Conservation (phyloP, 2,329 filamentous ascomycete species). For the Ophiostoma novo-ulmi region DNA sequence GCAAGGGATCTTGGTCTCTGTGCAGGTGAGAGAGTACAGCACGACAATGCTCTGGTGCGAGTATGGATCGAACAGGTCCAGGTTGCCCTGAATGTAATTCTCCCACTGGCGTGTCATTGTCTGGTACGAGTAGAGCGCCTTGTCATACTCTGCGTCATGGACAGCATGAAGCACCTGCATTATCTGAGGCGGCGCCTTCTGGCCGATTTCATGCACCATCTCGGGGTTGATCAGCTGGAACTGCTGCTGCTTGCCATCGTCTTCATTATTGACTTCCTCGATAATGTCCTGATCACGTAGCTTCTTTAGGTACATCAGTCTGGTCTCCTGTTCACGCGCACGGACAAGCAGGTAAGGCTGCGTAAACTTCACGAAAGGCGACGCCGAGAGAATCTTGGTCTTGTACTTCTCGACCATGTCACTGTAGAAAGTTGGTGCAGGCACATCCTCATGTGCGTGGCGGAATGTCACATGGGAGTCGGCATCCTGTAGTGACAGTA, state of each 20-base stretch:
- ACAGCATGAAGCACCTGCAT: constrained; percentile 92
- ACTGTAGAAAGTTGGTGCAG: constrained; percentile 87
- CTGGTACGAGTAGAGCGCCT: constrained; percentile 85
- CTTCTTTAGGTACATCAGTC: constrained; percentile 73
- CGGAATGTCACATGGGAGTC: constrained; percentile 45
- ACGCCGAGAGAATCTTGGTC: constrained; percentile 88
- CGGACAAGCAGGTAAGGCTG: constrained; percentile 91
- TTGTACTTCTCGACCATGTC: constrained; percentile 91
- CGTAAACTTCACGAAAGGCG: constrained; percentile 91
- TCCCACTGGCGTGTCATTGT: constrained; percentile 97
- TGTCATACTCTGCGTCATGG: constrained; percentile 94
- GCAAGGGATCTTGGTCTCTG: constrained; percentile 87
- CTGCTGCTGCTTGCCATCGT: constrained; percentile 61
- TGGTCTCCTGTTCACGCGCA: constrained; percentile 82
- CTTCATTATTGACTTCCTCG: constrained; percentile 48
- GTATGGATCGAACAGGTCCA: constrained; percentile 88
- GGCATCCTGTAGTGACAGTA: constrained; percentile 39
- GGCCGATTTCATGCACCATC: constrained; percentile 83
- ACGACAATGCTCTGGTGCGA: constrained; percentile 96
- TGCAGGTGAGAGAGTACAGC: constrained; percentile 89
- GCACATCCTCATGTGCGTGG: constrained; percentile 69
- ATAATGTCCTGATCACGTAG: constrained; percentile 70
- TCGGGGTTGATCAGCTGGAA: constrained; percentile 92
- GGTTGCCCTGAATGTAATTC: constrained; percentile 81
- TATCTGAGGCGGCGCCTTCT: constrained; percentile 76